Evolutionary conservation across 108 stramenopile genomes (phyloP).

Genomic region (Licmophora abbreviata): DNA sequence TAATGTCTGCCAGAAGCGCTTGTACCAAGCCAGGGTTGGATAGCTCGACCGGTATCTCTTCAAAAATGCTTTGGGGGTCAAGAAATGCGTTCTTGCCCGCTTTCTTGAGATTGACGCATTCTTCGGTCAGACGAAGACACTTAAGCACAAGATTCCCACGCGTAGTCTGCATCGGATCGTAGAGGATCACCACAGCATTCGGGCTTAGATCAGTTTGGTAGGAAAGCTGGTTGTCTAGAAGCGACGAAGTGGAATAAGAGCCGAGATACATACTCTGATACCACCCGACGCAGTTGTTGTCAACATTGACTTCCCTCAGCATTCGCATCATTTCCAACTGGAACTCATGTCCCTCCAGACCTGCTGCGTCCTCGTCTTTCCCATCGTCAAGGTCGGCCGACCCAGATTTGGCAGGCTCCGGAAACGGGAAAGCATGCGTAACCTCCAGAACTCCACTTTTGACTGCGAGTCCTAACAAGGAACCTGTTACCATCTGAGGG

Average conservation of each 20-base stretch:
- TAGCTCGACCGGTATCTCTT: slow-evolving; percentile 87
- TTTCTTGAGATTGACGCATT: slow-evolving; percentile 65
- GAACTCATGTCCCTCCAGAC: slow-evolving; percentile 74
- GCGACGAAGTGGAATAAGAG: slow-evolving; percentile 75
- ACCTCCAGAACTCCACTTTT: slow-evolving; percentile 77
- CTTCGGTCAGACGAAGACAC: slow-evolving; percentile 88
- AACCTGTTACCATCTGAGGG: slow-evolving; percentile 90
- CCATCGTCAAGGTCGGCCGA: slow-evolving; percentile 58
- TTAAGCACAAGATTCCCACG: slow-evolving; percentile 87
- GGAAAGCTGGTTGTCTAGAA: slow-evolving; percentile 90
- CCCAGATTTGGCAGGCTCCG: slow-evolving; percentile 39
- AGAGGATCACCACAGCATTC: slow-evolving; percentile 92
- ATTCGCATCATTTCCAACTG: slow-evolving; percentile 99
- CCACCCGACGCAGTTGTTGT: slow-evolving; percentile 99
- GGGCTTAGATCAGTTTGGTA: slow-evolving; percentile 93
- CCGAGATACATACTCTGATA: slow-evolving; percentile 97
- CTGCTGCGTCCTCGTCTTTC: slow-evolving; percentile 47
- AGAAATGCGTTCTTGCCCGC: slow-evolving; percentile 60
- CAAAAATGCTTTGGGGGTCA: slow-evolving; percentile 80
- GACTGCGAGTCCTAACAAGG: slow-evolving; percentile 88
- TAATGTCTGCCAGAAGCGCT: slow-evolving; percentile 61
- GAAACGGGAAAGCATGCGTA: slow-evolving; percentile 90
- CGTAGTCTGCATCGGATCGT: slow-evolving; percentile 93
- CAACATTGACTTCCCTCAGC: slow-evolving; percentile 96
- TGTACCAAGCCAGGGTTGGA: slow-evolving; percentile 80